Evolutionary conservation across 2,329 filamentous ascomycete species (phyloP).

Genomic region (Penicillium sp.): DNA sequence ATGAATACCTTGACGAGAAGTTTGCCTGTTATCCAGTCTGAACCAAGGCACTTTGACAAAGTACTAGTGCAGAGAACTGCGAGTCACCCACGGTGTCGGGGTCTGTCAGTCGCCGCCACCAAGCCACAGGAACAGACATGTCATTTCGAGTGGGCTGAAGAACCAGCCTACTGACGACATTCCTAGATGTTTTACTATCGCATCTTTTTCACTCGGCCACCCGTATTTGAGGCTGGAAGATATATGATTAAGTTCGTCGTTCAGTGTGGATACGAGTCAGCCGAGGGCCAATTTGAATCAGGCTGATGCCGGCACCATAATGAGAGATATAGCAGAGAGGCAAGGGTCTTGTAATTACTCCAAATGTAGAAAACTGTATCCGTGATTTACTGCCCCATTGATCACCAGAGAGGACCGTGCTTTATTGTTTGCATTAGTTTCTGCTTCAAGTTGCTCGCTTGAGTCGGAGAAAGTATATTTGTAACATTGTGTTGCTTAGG

Average conservation of each 20-base stretch:
- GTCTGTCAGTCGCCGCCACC: conserved; percentile 4
- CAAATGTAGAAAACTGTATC: neutral
- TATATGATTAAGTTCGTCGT: neutral
- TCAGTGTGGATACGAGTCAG: neutral
- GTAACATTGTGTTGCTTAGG: neutral
- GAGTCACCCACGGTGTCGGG: conserved; percentile 11
- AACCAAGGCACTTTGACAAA: neutral
- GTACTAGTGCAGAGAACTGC: conserved; percentile 6
- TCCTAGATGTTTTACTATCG: neutral
- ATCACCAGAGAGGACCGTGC: conserved; percentile 15
- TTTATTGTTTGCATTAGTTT: conserved; percentile 17
- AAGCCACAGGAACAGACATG: conserved; percentile 12
- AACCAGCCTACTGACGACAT: neutral
- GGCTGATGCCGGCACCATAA: neutral
- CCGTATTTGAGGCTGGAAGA: neutral
- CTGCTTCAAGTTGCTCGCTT: conserved; percentile 1
- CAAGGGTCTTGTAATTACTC: neutral
- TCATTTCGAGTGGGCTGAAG: neutral
- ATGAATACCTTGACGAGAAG: neutral
- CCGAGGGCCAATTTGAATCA: neutral
- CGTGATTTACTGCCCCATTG: conserved; percentile 3
- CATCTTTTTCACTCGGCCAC: neutral
- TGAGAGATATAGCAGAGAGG: neutral
- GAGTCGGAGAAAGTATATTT: conserved; percentile 1
- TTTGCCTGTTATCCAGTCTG: neutral